Evolutionary conservation across 1,284 basidiomycete genomes (phyloP).

Genomic region (Gomphus bonarii): DNA sequence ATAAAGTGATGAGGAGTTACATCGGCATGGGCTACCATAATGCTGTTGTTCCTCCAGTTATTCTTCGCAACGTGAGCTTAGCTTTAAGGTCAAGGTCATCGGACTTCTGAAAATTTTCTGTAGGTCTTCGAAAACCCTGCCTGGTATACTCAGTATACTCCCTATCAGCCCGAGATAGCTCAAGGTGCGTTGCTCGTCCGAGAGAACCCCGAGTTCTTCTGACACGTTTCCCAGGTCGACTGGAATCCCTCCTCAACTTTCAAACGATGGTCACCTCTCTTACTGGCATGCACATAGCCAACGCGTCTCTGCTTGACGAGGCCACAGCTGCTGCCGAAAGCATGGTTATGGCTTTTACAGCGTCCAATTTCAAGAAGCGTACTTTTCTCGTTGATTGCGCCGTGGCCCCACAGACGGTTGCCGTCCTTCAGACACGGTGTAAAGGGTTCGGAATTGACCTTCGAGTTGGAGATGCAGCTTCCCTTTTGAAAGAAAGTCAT

Average conservation of each 20-base stretch:
- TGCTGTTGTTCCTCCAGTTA: conserved; percentile 87
- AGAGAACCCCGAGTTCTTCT: not conserved
- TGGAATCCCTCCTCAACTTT: conserved; percentile 95
- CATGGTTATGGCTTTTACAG: conserved; percentile 77
- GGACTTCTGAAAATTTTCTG: not conserved
- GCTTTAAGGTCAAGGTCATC: not conserved
- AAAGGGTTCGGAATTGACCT: conserved; percentile 85
- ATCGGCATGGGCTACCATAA: conserved; percentile 98
- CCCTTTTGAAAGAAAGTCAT: conserved; percentile 43
- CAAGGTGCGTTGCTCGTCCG: conserved; percentile 48
- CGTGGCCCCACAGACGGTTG: conserved; percentile 79
- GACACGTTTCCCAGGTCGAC: conserved; percentile 47
- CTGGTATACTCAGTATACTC: conserved; percentile 98
- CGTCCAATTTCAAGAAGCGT: conserved; percentile 62
- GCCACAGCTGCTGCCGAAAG: conserved; percentile 90
- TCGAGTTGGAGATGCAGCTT: conserved; percentile 50
- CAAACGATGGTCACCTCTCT: conserved; percentile 96
- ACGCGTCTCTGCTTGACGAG: conserved; percentile 87
- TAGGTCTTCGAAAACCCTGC: conserved; percentile 90
- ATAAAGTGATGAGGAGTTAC: conserved; percentile 82
- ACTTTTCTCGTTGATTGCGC: conserved; percentile 78
- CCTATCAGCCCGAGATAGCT: conserved; percentile 88
- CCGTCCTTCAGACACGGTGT: conserved; percentile 80
- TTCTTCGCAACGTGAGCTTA: conserved; percentile 74
- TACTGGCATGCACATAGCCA: conserved; percentile 91